Base-by-base conservation (phyloP, 176 grass and related monocot species). In the Oryza australiensis region DNA sequence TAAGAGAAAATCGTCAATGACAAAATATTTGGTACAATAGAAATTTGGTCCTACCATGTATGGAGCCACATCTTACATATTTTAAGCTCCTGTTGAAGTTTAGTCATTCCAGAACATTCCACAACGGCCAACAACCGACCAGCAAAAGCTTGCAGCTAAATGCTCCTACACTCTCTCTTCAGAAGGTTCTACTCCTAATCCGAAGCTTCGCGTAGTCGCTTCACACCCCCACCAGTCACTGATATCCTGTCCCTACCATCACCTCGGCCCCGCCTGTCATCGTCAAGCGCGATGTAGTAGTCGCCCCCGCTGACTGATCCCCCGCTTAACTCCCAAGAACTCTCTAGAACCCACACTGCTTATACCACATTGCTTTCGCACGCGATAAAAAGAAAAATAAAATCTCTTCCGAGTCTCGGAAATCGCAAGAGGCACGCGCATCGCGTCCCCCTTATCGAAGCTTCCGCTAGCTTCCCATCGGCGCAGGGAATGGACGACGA, bases 401-500 rank as follows among this genome's bases (percentile, higher is more conserved):
- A 18, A 16, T 5, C 3, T 42, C 34, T 28, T 18, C 3, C 7
- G 10, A 2, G 3, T 75, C 27, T 51, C 46, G 8, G 45, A 41
- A 68, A 37, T 63, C 49, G 18, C 80, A 35, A 20, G 24, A 23
- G 45, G 32, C 30, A 29, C 43, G 35, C 12, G 66, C 64, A 81
- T 51, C 22, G 14, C 57, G 3, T 12, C 26, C 71, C 33, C 26
- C 42, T 51, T 78, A 51, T 20, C 20, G 59, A 82, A 86, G 35
- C 55, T 63, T 69, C 60, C 55, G 4, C 27, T 51, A 18, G 16
- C 16, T 20, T 18, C 16, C 14, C 3, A 16, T 22, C 53, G 22
- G 53, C 22, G 20, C 53, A 7, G 53, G 53, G 53, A 35, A 91
- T 91, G 94, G 91, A 97, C 41, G 88, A 93, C 72, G 87, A 93